A percentile compares a stretch with the other conserved stretches of the same genome.
phyloP scores from a whole-genome alignment of 73 alveolate species.

The Halteria grandinella region DNA sequence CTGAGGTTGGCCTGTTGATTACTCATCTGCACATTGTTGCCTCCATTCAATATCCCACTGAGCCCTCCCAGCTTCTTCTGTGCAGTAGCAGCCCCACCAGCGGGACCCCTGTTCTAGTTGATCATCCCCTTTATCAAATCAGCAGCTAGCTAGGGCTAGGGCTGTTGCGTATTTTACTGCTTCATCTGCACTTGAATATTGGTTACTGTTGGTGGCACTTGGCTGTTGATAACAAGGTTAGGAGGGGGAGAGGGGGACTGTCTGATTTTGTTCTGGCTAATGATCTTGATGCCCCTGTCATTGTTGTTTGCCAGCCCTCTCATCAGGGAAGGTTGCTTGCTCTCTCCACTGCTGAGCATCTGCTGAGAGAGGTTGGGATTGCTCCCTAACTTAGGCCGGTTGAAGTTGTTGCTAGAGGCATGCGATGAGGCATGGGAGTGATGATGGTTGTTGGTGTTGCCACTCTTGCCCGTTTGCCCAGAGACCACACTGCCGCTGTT shows the following conservation, averaged over 20 bases:
- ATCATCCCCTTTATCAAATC: conserved; percentile 51
- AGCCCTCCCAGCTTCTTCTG: conserved; percentile 15
- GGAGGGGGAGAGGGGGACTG: conserved; percentile 49
- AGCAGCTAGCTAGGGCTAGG: conserved; percentile 22
- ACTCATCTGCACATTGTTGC: neutral
- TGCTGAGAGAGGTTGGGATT: neutral
- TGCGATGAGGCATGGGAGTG: neutral
- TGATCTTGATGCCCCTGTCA: neutral
- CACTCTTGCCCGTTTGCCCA: conserved; percentile 6
- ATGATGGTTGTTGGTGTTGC: neutral
- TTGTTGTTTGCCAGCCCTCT: neutral
- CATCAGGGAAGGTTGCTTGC: too few species aligned
- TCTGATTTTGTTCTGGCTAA: conserved; percentile 16
- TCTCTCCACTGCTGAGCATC: neutral
- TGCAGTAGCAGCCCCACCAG: neutral
- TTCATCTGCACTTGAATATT: neutral
- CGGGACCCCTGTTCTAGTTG: conserved; percentile 2
- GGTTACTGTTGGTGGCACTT: conserved; percentile 29
- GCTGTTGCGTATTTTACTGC: neutral
- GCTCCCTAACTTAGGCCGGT: too few species aligned
- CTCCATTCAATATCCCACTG: conserved; percentile 5
- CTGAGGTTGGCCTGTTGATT: too few species aligned
- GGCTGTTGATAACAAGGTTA: conserved; percentile 3
- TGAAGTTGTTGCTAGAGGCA: too few species aligned
- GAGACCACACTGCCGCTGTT: neutral